phyloP scores from a whole-genome alignment of 192 early-diverging fungal species.

The Backusella tuberculispora region DNA sequence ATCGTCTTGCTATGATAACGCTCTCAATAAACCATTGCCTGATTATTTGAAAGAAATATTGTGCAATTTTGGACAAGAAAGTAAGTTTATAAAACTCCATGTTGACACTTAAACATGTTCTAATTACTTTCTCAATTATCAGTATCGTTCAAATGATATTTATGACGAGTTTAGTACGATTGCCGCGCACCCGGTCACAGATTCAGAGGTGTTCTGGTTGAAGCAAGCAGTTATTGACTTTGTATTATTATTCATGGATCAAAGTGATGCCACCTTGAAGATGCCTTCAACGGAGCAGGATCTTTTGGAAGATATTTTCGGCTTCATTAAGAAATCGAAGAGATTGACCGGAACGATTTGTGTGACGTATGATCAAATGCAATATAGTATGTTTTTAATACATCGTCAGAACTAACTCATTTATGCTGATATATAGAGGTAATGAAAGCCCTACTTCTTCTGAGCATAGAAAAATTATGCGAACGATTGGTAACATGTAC shows the following conservation, averaged over 20 bases:
- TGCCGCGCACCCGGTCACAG: background rate
- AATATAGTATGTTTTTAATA: constrained; percentile 17
- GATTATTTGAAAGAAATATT: background rate
- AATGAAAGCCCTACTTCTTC: no score
- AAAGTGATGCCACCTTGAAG: constrained; percentile 3
- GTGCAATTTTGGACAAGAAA: no score
- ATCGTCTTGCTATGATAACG: constrained; percentile 6
- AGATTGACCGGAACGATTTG: constrained; percentile 4
- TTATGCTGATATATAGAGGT: constrained; percentile 6
- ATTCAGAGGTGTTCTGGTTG: constrained; percentile 13
- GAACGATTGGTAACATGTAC: background rate
- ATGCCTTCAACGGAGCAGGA: constrained; percentile 1
- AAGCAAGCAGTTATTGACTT: background rate
- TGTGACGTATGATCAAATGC: constrained; percentile 15
- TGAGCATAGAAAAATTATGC: no score
- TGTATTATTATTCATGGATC: constrained; percentile 1
- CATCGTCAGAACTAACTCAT: constrained; percentile 17
- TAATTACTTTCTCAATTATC: constrained; percentile 19
- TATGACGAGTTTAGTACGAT: background rate
- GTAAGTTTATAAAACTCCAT: constrained; percentile 20
- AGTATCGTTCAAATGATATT: constrained; percentile 6
- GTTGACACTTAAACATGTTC: constrained; percentile 16
- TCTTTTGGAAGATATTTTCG: constrained; percentile 16
- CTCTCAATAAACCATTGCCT: constrained; percentile 11
- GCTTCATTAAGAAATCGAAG: constrained; percentile 11